Base-by-base conservation (phyloP, 805 yeast species). In the Metschnikowia gruessii region DNA sequence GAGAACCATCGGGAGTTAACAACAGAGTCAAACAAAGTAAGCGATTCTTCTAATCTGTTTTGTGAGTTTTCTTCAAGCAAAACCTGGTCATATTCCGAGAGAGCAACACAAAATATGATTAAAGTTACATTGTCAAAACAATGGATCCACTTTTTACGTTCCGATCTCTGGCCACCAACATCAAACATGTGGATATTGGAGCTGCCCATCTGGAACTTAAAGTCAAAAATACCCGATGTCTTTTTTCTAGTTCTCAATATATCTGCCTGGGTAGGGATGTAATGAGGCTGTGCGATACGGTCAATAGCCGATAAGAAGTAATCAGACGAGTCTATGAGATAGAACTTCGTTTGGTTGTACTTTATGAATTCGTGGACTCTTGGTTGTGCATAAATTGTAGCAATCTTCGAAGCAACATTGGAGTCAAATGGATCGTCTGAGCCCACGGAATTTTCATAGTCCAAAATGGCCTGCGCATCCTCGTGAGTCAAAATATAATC, bases 71-170 rank as follows among this genome's bases (percentile, higher is more conserved):
- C 66, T 45, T 55, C 97, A 48, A 87, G 66, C 49, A 91, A 68
- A 3, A 80, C 83, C 66, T 90, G 97, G 63, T 91, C 97, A 61
- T 91, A 91, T 62, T 91, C 97, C 2, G 92, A 83, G 44, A 91
- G 67, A 0, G 97, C 90, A 18, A 90, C 96, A 65, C 97, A 90
- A 62, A 90, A 91, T 49, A 91, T 87, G 42, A 91, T 85, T 39
- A 87, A 74, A 0, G 96, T 86, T 29, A 91, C 97, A 57, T 90
- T 89, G 64, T 90, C 96, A 59, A 94, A 94, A 61, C 96, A 88
- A 66, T 94, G 95, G 51, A 94, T 90, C 99, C 99, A 94, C 66
- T 94, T 92, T 60, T 87, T 87, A 44, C 99, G 82, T 70, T 94
- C 99, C 3, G 95, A 82, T 58, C 99, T 75, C 66, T 94, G 99